Evolutionary conservation across 2,329 filamentous ascomycete species (phyloP).

Genomic region (Aspergillus arachidicola): DNA sequence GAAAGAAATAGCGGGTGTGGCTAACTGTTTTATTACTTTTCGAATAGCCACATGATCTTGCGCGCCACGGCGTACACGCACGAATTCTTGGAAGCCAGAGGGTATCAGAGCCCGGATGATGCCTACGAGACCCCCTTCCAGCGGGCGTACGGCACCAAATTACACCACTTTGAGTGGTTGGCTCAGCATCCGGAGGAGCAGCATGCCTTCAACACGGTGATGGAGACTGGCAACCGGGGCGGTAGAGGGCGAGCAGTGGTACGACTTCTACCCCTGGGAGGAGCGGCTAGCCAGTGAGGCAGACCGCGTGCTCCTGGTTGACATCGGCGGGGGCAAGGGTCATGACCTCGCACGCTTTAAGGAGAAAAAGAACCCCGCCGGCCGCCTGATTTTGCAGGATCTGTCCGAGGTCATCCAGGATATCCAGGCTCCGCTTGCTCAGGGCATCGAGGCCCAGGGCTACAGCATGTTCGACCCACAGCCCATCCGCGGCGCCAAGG

Average conservation of each 20-base stretch:
- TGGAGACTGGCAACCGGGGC: conserved; percentile 15
- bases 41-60: too few relatives aligned
- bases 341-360: background rate
- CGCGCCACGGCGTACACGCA: too few relatives aligned
- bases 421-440: conserved; percentile 15
- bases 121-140: conserved; percentile 32
- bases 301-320: conserved; percentile 21
- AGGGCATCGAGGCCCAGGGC: background rate
- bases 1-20: too few relatives aligned
- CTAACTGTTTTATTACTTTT: too few relatives aligned
- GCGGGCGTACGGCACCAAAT: conserved; percentile 22
- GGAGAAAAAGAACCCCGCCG: background rate
- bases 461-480: conserved; percentile 42
- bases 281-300: background rate
- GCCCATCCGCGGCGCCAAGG: conserved; percentile 43
- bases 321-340: conserved; percentile 10
- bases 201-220: conserved; percentile 30
- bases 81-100: background rate
- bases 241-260: background rate
- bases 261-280: too few relatives aligned
- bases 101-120: conserved; percentile 31
- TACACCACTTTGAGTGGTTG: conserved; percentile 31
- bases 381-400: conserved; percentile 6
- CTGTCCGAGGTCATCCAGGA: background rate
- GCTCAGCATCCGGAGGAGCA: conserved; percentile 19